These are phyloP conservation scores for Articulospora tetracladia DNA, from an alignment of 495 filamentous ascomycete species.

Conservation along the genomic window DNA sequence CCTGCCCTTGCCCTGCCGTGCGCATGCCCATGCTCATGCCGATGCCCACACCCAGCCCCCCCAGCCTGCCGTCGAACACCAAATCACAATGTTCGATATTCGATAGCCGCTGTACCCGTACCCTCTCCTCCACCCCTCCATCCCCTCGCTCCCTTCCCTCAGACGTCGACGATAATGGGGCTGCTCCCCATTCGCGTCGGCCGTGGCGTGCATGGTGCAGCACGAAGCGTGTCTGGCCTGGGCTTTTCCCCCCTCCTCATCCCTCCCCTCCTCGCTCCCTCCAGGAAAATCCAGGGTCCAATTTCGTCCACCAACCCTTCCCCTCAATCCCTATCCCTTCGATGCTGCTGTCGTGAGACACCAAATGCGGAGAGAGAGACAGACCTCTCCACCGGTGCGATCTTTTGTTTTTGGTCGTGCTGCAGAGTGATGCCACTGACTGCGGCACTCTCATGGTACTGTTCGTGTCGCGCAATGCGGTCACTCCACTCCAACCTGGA, in stretches of 20 bases:
- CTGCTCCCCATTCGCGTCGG: too few species aligned
- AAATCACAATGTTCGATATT: not conserved
- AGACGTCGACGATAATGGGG: too few species aligned
- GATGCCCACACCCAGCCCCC: too few species aligned
- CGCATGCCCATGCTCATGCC: too few species aligned
- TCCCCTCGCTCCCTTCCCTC: too few species aligned
- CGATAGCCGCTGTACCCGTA: not conserved
- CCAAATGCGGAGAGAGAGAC: constrained; percentile 1
- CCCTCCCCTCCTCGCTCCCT: not conserved
- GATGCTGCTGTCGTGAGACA: not conserved
- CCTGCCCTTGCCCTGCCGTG: too few species aligned
- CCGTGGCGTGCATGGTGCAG: not conserved
- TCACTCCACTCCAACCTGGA: too few species aligned
- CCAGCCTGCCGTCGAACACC: not conserved
- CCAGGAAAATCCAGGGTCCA: constrained; percentile 3
- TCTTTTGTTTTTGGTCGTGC: not conserved
- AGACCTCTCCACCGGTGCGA: not conserved
- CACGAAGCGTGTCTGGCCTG: not conserved
- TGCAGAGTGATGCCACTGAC: not conserved
- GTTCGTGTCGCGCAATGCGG: not conserved
- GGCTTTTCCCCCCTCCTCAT: not conserved
- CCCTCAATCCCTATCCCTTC: not conserved
- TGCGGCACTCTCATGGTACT: too few species aligned
- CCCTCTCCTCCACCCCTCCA: not conserved
- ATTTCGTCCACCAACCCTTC: not conserved